A percentile compares a stretch with the other conserved stretches of the same genome.
These are phyloP conservation scores for Kazachstania kunashirensis DNA, from an alignment of 805 yeast species.

Conservation along the genomic window DNA sequence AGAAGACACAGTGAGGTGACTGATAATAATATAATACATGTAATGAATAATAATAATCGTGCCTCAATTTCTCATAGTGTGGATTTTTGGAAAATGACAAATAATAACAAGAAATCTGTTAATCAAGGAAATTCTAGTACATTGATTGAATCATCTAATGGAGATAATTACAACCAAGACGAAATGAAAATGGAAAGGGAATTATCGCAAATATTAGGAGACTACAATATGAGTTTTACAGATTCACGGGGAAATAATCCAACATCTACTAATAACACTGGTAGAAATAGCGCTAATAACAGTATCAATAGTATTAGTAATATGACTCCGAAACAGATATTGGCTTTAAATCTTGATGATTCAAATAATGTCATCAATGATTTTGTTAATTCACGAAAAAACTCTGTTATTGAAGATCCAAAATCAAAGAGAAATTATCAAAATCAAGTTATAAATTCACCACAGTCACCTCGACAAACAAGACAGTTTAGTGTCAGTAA, in stretches of 20 bases:
- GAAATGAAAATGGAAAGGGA: slow-evolving; percentile 16
- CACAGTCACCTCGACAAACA: slow-evolving; percentile 5
- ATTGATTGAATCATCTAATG: background rate
- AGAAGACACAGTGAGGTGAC: slow-evolving; percentile 20
- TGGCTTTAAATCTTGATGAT: background rate
- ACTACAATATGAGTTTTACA: slow-evolving; percentile 18
- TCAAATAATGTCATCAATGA: background rate
- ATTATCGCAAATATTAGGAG: slow-evolving; percentile 18
- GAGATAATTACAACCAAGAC: slow-evolving; percentile 2
- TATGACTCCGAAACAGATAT: too few relatives aligned
- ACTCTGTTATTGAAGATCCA: background rate
- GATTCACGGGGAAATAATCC: too few relatives aligned
- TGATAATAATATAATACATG: slow-evolving; percentile 3
- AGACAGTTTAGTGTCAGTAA: slow-evolving; percentile 20
- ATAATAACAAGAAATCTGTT: background rate
- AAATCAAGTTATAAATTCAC: background rate
- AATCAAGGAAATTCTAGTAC: background rate
- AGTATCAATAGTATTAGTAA: background rate
- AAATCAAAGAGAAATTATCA: background rate
- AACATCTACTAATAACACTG: too few relatives aligned
- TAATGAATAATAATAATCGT: slow-evolving; percentile 11
- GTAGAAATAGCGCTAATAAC: too few relatives aligned
- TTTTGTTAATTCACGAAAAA: background rate
- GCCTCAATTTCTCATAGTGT: slow-evolving; percentile 25
- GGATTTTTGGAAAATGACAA: slow-evolving; percentile 20